Evolutionary conservation across 495 filamentous ascomycete species (phyloP).

Genomic region (Lepidopterella palustris): DNA sequence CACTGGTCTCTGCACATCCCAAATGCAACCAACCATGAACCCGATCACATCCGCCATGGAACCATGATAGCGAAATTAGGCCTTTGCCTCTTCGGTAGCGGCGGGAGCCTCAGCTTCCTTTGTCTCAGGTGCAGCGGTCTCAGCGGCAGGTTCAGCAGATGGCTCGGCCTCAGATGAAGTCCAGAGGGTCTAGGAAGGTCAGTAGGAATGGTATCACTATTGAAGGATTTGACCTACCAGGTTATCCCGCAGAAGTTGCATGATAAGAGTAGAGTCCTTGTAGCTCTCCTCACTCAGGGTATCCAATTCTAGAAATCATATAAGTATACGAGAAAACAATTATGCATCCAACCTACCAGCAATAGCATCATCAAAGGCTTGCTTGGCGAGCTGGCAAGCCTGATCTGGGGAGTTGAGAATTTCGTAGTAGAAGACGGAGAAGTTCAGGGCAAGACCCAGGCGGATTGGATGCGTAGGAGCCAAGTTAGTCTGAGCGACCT

Average conservation of each 20-base stretch:
- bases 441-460: constrained; percentile 96
- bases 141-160: constrained; percentile 39
- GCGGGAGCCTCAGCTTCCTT: constrained; percentile 21
- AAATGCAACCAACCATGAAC: constrained; percentile 29
- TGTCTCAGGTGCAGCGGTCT: constrained; percentile 8
- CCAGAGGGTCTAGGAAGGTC: constrained; percentile 78
- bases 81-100: constrained; percentile 30
- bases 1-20: constrained; percentile 21
- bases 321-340: constrained; percentile 6
- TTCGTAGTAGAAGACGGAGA: constrained; percentile 99
- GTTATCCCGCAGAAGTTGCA: constrained; percentile 99
- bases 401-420: constrained; percentile 98
- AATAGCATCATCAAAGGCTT: constrained; percentile 98
- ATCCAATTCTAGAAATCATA: constrained; percentile 73
- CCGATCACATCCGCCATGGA: constrained; percentile 24
- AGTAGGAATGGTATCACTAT: background rate
- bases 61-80: constrained; percentile 13
- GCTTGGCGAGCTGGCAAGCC: constrained; percentile 98
- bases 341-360: constrained; percentile 42
- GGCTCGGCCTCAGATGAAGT: constrained; percentile 97
- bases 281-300: constrained; percentile 99
- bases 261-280: constrained; percentile 99
- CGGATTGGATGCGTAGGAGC: constrained; percentile 98
- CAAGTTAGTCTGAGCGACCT: constrained; percentile 94
- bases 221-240: constrained; percentile 55